Base-by-base conservation (phyloP, 73 alveolate genomes). In the Urostyla sp. region DNA sequence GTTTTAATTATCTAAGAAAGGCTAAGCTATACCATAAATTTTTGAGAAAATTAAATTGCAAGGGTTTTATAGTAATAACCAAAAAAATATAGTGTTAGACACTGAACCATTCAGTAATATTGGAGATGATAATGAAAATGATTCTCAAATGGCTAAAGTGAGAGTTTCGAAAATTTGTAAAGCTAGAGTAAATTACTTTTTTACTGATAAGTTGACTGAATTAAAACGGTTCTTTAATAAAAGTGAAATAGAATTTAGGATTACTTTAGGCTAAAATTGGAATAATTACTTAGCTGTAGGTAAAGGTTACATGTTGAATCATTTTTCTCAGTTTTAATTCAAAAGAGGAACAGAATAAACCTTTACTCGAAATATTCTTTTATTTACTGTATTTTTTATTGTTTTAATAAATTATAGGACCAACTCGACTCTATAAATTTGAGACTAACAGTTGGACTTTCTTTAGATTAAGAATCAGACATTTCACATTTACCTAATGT, bases 221-320 rank as follows among this genome's bases (percentile, higher is more conserved):
- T 27, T 69, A 1, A n/a, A 40, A 4, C 13, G 30, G 56, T 69
- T 69, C 31, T 49, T 69, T 38, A 69, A 48, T 27, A n/a, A 18
- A 6, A 13, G 83, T 34, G 83, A 69, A n/a, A 10, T 69, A 20
- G 83, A 69, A 49, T 49, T 69, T 21, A 44, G 83, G 53, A 30
- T 69, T 1, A 69, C 83, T 6, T 15, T 69, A 24, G 83, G 83
- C 6, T 15, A 8, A 13, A 69, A 69, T 16, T 69, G 83, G 83
- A 49, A 69, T 45, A 69, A 69, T 34, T 69, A 69, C 49, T 67
- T 69, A 13, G 32, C 44, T 21, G 69, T 50, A 38, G 34, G 69
- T 32, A 69, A 69, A 26, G 69, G 72, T 5, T 7, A 13, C n/a
- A 34, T 46, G 11, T 15, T 69, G 58, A 69, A 69, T 27, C 48